Evolutionary conservation across 139 green algal species (phyloP).

Genomic region (Chlorella sorokiniana): DNA sequence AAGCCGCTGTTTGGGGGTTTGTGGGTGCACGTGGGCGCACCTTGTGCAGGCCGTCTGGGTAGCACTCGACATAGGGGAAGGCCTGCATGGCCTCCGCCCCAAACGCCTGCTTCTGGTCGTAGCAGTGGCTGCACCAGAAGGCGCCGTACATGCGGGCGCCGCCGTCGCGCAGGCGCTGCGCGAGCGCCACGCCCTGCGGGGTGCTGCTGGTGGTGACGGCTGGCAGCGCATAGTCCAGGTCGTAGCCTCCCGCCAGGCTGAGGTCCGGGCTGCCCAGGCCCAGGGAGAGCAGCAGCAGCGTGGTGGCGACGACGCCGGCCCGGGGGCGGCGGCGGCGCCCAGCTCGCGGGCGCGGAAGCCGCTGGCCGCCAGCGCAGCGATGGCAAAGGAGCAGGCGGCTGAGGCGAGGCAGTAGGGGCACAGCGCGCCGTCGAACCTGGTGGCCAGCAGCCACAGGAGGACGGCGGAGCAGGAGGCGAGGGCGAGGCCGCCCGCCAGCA

Average conservation of each 20-base stretch:
- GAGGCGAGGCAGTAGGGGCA: conserved; percentile 79
- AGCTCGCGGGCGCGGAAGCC: conserved; percentile 43
- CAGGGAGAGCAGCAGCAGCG: conserved; percentile 48
- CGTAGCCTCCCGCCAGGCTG: conserved; percentile 28
- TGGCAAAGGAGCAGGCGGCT: conserved; percentile 60
- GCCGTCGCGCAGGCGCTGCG: conserved; percentile 63
- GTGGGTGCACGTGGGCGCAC: conserved; percentile 35
- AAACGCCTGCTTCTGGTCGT: conserved; percentile 93
- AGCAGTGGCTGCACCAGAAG: conserved; percentile 98
- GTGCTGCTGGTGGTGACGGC: conserved; percentile 20
- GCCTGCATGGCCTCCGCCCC: conserved; percentile 78
- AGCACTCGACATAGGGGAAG: conserved; percentile 99
- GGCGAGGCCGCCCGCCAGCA: conserved; percentile 53
- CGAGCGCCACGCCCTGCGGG: conserved; percentile 51
- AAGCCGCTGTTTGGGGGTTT: background rate
- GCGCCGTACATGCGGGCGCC: conserved; percentile 97
- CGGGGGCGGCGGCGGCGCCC: conserved; percentile 48
- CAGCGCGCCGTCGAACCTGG: conserved; percentile 61
- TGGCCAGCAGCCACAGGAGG: conserved; percentile 78
- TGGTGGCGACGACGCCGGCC: conserved; percentile 48
- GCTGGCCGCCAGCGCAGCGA: conserved; percentile 33
- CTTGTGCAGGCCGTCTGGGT: conserved; percentile 87
- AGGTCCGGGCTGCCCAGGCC: conserved; percentile 37
- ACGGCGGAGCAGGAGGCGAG: conserved; percentile 70
- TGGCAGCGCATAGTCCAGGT: conserved; percentile 25